A percentile compares a stretch with the other conserved stretches of the same genome.
Conservation (phyloP, 176 grass and related monocot genomes). For the Bromus sterilis region DNA sequence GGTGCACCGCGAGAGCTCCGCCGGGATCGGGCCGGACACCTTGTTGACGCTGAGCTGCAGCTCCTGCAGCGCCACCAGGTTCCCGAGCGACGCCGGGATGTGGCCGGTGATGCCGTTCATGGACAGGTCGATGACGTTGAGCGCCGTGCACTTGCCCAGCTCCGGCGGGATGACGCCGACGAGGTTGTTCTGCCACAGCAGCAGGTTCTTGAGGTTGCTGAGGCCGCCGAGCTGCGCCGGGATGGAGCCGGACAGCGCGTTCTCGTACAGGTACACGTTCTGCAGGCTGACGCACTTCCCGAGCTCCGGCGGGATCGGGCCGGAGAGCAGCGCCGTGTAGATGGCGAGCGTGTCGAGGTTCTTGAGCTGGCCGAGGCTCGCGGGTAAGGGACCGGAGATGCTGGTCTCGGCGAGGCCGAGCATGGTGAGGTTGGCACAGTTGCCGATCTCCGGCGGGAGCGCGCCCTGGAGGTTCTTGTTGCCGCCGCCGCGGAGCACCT, state of each 20-base stretch:
- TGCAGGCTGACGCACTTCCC: slow-evolving; percentile 44
- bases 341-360: slow-evolving; percentile 64
- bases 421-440: slow-evolving; percentile 53
- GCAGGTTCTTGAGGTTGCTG: slow-evolving; percentile 47
- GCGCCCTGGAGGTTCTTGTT: slow-evolving; percentile 70
- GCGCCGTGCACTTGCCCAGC: slow-evolving; percentile 39
- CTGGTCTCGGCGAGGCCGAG: slow-evolving; percentile 79
- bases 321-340: slow-evolving; percentile 67
- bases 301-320: slow-evolving; percentile 63
- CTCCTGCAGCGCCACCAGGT: slow-evolving; percentile 55
- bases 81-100: slow-evolving; percentile 67
- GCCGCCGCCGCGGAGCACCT: slow-evolving; percentile 55
- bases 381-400: slow-evolving; percentile 56
- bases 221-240: slow-evolving; percentile 61
- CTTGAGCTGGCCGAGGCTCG: slow-evolving; percentile 44
- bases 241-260: slow-evolving; percentile 61
- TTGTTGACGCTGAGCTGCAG: slow-evolving; percentile 75
- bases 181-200: slow-evolving; percentile 81
- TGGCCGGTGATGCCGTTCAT: slow-evolving; percentile 73
- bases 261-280: slow-evolving; percentile 78
- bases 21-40: slow-evolving; percentile 52
- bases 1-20: slow-evolving; percentile 49
- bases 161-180: slow-evolving; percentile 83
- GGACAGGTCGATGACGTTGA: slow-evolving; percentile 59
- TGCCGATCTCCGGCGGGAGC: slow-evolving; percentile 53